Base-by-base conservation (phyloP, 75 land plant species). In the Picea glauca region DNA sequence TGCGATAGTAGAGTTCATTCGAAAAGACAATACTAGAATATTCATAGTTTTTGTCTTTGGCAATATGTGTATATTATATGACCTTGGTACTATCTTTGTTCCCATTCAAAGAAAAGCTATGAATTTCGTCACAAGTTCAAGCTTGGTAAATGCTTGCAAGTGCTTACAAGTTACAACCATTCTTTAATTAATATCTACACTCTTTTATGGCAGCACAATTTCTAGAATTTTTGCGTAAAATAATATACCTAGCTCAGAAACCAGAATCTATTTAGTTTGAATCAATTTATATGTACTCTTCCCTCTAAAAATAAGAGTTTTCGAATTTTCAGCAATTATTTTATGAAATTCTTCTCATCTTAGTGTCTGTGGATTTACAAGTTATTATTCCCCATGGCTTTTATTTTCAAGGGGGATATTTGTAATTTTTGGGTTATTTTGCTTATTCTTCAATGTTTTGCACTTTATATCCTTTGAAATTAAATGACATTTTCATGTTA, bases 191-290 rank as follows among this genome's bases (percentile, higher is more conserved):
- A 2, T 6, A 40, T 1, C 43, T 35, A n/a, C 9, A 20, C 13
- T 11, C 23, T n/a, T 70, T 17, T 20, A 8, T 43, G 17, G 35
- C 8, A 66, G 18, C 43, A 17, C 43, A 66, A 66, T 66, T 66
- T 50, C 35, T 9, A 35, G 2, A 68, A 17, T 5, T 17, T 38
- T 70, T 40, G 23, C 2, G 18, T 70, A 54, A 70, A 40, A 7
- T 32, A 70, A 70, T 20, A 38, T 40, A 18, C 74, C 26, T 43
- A 18, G n/a, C 50, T 33, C 8, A 20, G n/a, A 43, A 40, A 43
- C 13, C n/a, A 8, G 74, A 70, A 70, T n/a, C 50, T 43, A 7
- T 70, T 17, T 70, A 70, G 74, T 70, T 43, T 70, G 54, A 38
- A 43, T 70, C 11, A 2, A 50, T 50, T 40, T 50, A n/a, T 40